A percentile compares a stretch with the other conserved stretches of the same genome.
Conservation (phyloP, 2,329 filamentous ascomycete genomes). For the Cordyceps tenuipes region DNA sequence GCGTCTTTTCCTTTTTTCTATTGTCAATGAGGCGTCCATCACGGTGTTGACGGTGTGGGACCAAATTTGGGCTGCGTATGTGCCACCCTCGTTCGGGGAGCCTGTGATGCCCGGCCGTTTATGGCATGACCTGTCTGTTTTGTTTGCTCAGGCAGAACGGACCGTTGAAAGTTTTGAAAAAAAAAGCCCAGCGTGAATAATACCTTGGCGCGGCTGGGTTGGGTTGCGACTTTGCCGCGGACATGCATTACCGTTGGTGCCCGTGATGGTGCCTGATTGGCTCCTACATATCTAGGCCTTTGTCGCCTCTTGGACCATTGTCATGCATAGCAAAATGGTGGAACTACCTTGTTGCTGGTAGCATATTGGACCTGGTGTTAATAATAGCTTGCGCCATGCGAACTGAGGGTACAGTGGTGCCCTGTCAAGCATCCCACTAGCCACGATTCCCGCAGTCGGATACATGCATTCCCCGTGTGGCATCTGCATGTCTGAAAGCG, state of each 20-base stretch:
- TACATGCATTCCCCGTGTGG: background rate
- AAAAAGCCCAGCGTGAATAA: background rate
- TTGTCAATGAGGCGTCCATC: slow-evolving; percentile 3
- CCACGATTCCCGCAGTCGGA: background rate
- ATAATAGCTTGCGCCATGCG: background rate
- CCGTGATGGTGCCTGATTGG: background rate
- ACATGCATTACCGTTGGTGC: background rate
- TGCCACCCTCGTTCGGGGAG: background rate
- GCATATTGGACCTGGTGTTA: too few species aligned
- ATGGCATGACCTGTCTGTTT: too few species aligned
- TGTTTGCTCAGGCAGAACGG: too few species aligned
- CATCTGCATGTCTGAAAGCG: background rate
- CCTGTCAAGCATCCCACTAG: background rate
- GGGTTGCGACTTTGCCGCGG: background rate
- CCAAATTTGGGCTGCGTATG: background rate
- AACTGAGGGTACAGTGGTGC: background rate
- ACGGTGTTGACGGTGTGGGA: background rate
- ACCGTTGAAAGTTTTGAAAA: background rate
- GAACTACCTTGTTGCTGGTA: too few species aligned
- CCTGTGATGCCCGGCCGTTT: too few species aligned
- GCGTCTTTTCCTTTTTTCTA: background rate
- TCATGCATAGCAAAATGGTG: background rate
- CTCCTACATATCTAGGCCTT: background rate
- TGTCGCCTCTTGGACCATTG: background rate
- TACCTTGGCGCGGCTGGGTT: background rate